phyloP scores from a whole-genome alignment of 768 basidiomycete genomes.

The Agrocybe praecox region DNA sequence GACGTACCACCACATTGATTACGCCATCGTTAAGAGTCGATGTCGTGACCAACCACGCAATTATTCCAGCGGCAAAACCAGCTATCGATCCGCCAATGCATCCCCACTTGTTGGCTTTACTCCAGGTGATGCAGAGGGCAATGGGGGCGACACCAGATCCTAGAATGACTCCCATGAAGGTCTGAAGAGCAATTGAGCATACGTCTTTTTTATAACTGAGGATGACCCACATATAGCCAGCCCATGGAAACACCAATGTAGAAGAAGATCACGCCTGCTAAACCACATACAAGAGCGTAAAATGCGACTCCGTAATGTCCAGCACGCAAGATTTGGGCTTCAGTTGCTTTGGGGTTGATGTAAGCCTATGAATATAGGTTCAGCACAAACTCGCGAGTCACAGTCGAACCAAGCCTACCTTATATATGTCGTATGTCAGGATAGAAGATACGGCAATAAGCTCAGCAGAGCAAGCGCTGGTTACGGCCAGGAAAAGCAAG shows the following conservation, averaged over 20 bases:
- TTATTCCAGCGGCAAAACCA: slow-evolving; percentile 71
- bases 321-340: slow-evolving; percentile 66
- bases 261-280: slow-evolving; percentile 85
- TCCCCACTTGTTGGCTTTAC: slow-evolving; percentile 82
- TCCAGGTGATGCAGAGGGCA: slow-evolving; percentile 85
- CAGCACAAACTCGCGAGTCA: not conserved
- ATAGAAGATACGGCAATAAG: slow-evolving; percentile 88
- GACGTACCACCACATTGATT: slow-evolving; percentile 59
- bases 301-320: slow-evolving; percentile 68
- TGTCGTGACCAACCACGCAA: slow-evolving; percentile 88
- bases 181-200: slow-evolving; percentile 40
- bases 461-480: slow-evolving; percentile 78
- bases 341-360: slow-evolving; percentile 81
- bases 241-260: slow-evolving; percentile 93
- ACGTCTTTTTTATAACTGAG: not conserved
- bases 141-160: slow-evolving; percentile 88
- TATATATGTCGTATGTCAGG: slow-evolving; percentile 86
- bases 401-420: slow-evolving; percentile 36
- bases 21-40: slow-evolving; percentile 65
- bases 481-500: slow-evolving; percentile 86
- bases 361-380: slow-evolving; percentile 42
- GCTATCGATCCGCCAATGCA: slow-evolving; percentile 73
- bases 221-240: slow-evolving; percentile 80
- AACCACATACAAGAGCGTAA: slow-evolving; percentile 77
- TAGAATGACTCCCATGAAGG: slow-evolving; percentile 86